Base-by-base conservation (phyloP, 2,329 filamentous ascomycete genomes). In the Sporothrix inflata region DNA sequence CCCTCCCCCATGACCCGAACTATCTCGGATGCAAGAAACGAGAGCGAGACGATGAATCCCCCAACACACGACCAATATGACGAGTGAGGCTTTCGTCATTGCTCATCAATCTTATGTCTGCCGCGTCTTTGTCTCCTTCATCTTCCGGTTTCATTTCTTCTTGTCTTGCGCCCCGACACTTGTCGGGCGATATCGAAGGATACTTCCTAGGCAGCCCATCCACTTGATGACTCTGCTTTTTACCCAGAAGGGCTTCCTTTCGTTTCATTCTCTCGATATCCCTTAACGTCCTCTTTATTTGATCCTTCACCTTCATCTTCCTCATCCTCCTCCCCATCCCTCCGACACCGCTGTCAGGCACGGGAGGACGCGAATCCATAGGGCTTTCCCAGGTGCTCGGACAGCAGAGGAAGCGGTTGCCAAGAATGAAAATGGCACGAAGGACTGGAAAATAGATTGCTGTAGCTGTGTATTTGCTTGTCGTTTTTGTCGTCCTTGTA, bases 311-410 rank as follows among this genome's bases (percentile, higher is more conserved):
- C 30, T 34, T 34, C n/a, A n/a, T n/a, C n/a, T 34, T 34, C 30
- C 30, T 34, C n/a, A n/a, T n/a, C n/a, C n/a, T n/a, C n/a, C n/a
- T n/a, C n/a, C n/a, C n/a, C n/a, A n/a, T 49, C 16, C 14, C 45
- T 30, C 63, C 63, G 66, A 69, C 11, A 53, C 47, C 45, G 45
- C 45, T 34, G 47, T 4, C 2, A 6, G 30, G 30, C 3, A 40
- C 60, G 60, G 60, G 38, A 65, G 16, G 60, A 65, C 11, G 38
- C 38, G 42, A 34, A 47, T 47, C 42, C 19, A 12, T 14, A 67
- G 45, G 63, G 66, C 57, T 40, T 14, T 66, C 45, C 45, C 65
- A 40, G 47, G 66, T 55, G 49, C 34, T 53, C n/a, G 49, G 34
- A 57, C 67, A 57, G 51, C 30, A 57, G n/a, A 24, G 11, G 12